Percentiles rank a stretch among this genome's conserved stretches.
These are phyloP conservation scores for Oenanthe javanica DNA, from an alignment of 140 eudicot species.

Conservation along the genomic window DNA sequence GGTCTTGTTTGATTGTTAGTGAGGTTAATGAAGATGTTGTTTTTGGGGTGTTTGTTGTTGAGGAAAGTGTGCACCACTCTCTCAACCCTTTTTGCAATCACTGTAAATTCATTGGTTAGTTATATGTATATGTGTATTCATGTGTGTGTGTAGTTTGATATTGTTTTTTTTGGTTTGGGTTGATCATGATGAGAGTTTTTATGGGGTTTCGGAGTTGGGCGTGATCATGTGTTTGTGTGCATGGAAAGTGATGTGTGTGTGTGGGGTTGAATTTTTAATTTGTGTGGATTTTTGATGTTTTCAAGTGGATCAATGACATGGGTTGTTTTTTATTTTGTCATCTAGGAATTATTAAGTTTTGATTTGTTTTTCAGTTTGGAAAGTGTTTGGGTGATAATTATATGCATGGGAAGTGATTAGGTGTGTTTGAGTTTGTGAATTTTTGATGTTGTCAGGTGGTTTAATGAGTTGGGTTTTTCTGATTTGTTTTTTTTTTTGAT, in stretches of 20 bases:
- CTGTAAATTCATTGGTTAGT: conserved; percentile 24
- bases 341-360: too few species aligned
- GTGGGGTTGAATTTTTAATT: background rate
- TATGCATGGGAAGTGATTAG: background rate
- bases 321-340: background rate
- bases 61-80: conserved; percentile 37
- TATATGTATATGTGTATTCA: fast-evolving
- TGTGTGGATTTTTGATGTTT: background rate
- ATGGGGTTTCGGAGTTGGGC: background rate
- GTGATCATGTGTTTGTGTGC: background rate
- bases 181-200: too few species aligned
- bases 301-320: background rate
- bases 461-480: background rate
- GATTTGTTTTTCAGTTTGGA: too few species aligned
- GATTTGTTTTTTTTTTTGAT: background rate
- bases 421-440: background rate
- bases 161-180: background rate
- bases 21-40: conserved; percentile 36
- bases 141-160: too few species aligned
- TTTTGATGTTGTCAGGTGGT: background rate
- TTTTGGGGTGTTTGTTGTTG: conserved; percentile 43
- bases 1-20: conserved; percentile 36
- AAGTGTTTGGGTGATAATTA: background rate
- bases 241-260: background rate
- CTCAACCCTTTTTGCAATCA: conserved; percentile 40